Conservation (phyloP, 306 rosid species). For the Malus sieversii region DNA sequence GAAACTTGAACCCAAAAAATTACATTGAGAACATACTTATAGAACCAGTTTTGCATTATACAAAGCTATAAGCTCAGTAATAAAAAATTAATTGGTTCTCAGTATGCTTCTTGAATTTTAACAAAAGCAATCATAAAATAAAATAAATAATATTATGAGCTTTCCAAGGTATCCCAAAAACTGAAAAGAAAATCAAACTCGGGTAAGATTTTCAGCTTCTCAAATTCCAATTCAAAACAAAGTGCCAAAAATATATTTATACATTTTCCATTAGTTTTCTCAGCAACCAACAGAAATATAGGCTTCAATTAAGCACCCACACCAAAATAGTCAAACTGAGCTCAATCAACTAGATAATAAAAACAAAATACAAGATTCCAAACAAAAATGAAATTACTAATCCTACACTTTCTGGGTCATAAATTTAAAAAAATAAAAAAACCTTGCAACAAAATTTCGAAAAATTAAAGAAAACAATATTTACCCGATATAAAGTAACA, state of each 20-base stretch:
- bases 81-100: background rate
- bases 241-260: background rate
- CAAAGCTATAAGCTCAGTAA: background rate
- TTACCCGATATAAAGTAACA: background rate
- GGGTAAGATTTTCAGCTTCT: background rate
- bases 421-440: background rate
- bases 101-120: background rate
- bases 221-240: background rate
- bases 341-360: background rate
- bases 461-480: background rate
- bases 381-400: background rate
- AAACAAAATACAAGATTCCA: background rate
- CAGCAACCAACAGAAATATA: background rate
- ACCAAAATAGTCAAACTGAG: background rate
- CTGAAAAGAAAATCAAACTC: background rate
- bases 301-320: background rate
- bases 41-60: background rate
- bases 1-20: background rate
- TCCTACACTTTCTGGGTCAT: background rate
- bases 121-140: background rate
- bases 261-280: background rate
- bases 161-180: background rate
- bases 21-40: background rate
- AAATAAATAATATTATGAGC: background rate
- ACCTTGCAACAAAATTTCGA: too few species aligned